Conservation (phyloP, 1,139 yeast species). For the Suhomyces atakaporum region DNA sequence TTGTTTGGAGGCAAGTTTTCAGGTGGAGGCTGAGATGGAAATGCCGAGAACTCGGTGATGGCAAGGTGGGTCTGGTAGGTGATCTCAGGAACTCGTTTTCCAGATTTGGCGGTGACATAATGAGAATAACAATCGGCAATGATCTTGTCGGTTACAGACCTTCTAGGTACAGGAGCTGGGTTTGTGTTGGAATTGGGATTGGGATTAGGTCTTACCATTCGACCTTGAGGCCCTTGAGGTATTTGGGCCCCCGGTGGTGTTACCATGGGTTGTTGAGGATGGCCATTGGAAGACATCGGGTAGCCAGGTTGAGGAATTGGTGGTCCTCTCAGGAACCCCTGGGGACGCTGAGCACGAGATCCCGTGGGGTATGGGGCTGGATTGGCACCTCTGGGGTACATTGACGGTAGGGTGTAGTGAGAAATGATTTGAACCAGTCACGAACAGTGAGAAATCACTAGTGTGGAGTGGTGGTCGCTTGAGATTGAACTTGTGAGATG, state of each 20-base stretch:
- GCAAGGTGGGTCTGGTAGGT: slow-evolving; percentile 42
- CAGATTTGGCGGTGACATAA: slow-evolving; percentile 29
- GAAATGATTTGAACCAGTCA: not conserved
- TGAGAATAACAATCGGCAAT: slow-evolving; percentile 47
- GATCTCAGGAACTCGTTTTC: slow-evolving; percentile 33
- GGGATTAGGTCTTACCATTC: not conserved
- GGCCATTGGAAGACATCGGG: slow-evolving; percentile 3
- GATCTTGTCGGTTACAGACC: slow-evolving; percentile 33
- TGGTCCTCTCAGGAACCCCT: slow-evolving; percentile 2
- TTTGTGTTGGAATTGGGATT: too few species aligned
- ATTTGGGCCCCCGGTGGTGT: too few species aligned
- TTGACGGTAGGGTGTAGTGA: slow-evolving; percentile 3
- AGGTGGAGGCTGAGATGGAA: slow-evolving; percentile 45
- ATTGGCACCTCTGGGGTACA: slow-evolving; percentile 16
- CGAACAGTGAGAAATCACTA: not conserved
- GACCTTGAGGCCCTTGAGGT: not conserved
- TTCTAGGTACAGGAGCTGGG: slow-evolving; percentile 17
- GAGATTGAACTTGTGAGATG: too few species aligned
- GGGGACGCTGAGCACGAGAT: slow-evolving; percentile 2
- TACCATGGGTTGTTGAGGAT: too few species aligned
- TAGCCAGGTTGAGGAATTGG: slow-evolving; percentile 5
- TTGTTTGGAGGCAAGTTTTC: slow-evolving; percentile 29
- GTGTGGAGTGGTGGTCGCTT: too few species aligned
- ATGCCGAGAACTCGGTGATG: slow-evolving; percentile 42
- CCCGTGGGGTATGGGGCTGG: slow-evolving; percentile 6